A percentile compares a stretch with the other conserved stretches of the same genome.
These are phyloP conservation scores for Gossypioides kirkii DNA, from an alignment of 345 rosid genomes.

Conservation along the genomic window DNA sequence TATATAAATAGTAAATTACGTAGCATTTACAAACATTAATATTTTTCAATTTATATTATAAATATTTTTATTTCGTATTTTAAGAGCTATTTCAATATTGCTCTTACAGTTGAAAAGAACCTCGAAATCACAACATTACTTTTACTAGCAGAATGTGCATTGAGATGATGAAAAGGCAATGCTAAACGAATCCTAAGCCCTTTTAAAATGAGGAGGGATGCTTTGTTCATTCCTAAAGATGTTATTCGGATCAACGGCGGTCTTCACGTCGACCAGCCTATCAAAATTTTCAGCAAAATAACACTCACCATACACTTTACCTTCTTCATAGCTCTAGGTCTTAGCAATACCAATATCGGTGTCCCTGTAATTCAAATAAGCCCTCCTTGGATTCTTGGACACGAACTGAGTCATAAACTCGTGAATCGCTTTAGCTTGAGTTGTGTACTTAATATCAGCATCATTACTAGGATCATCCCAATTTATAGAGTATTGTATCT, in stretches of 20 bases:
- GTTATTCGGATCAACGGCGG: not conserved
- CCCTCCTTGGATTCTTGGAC: slow-evolving; percentile 56
- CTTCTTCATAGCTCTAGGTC: slow-evolving; percentile 34
- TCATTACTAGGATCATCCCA: slow-evolving; percentile 26
- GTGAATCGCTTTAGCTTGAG: slow-evolving; percentile 27
- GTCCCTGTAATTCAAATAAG: slow-evolving; percentile 61
- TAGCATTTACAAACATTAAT: too few species aligned
- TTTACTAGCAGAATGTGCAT: too few species aligned
- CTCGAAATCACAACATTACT: too few species aligned
- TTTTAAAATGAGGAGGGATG: not conserved
- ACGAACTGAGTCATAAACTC: slow-evolving; percentile 54
- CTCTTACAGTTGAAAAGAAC: too few species aligned
- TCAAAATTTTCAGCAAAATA: slow-evolving; percentile 23
- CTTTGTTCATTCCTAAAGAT: not conserved
- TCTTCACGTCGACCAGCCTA: slow-evolving; percentile 24
- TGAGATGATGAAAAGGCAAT: too few species aligned
- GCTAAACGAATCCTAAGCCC: not conserved
- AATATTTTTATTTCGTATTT: too few species aligned
- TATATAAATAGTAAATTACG: too few species aligned
- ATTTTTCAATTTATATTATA: too few species aligned
- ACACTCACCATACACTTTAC: slow-evolving; percentile 41
- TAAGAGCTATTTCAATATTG: too few species aligned
- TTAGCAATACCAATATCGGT: slow-evolving; percentile 45
- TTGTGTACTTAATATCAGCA: slow-evolving; percentile 23
- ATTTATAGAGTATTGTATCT: slow-evolving; percentile 24